Conservation (phyloP, 306 rosid genomes). For the Pyrus bretschneideri region DNA sequence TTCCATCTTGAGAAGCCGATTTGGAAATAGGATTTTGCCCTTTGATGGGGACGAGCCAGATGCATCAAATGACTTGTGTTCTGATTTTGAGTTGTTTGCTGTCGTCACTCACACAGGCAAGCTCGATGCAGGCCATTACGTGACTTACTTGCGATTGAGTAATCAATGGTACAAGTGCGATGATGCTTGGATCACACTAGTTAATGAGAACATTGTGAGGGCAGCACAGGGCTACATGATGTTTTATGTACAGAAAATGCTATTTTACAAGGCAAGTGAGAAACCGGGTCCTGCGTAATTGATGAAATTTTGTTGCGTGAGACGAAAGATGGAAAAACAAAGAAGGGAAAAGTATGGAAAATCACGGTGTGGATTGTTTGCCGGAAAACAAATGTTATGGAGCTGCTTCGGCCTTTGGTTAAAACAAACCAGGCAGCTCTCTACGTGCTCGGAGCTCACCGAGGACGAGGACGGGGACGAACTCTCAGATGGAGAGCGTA, state of each 20-base stretch:
- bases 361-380: conserved; percentile 33
- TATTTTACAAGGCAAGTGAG: conserved; percentile 71
- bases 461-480: neutral
- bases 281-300: conserved; percentile 43
- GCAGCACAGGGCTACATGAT: conserved; percentile 93
- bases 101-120: conserved; percentile 83
- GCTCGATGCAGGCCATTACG: conserved; percentile 89
- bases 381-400: conserved; percentile 8
- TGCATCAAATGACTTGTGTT: conserved; percentile 49
- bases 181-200: conserved; percentile 89
- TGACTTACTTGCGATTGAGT: conserved; percentile 74
- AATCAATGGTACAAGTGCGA: conserved; percentile 91
- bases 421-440: conserved; percentile 15
- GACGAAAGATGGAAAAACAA: neutral
- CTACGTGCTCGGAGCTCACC: conserved; percentile 14
- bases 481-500: conserved; percentile 40
- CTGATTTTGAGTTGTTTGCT: conserved; percentile 89
- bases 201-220: conserved; percentile 76
- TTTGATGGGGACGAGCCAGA: conserved; percentile 67
- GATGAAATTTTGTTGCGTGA: neutral
- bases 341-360: neutral
- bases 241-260: conserved; percentile 95
- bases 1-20: conserved; percentile 66
- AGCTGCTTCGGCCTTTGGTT: conserved; percentile 12
- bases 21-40: conserved; percentile 77